These are phyloP conservation scores for Penicillium sp. DNA, from an alignment of 2,329 filamentous ascomycete genomes.

Conservation along the genomic window DNA sequence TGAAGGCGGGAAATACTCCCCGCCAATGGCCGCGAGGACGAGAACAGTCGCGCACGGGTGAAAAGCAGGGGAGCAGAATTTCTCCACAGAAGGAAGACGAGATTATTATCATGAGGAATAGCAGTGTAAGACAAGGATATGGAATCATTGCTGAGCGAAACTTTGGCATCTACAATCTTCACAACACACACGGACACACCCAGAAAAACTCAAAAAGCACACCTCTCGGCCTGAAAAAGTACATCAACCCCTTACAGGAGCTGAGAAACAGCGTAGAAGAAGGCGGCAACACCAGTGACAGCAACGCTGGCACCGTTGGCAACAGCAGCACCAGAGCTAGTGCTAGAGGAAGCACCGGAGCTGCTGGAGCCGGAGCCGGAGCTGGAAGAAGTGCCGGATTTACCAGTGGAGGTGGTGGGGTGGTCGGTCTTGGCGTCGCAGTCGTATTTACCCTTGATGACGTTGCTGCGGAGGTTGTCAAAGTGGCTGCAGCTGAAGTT, in stretches of 20 bases:
- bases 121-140: constrained; percentile 26
- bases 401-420: constrained; percentile 32
- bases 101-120: constrained; percentile 41
- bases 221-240: constrained; percentile 19
- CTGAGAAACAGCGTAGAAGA: constrained; percentile 42
- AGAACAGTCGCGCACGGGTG: constrained; percentile 14
- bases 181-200: constrained; percentile 29
- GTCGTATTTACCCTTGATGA: constrained; percentile 45
- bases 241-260: constrained; percentile 40
- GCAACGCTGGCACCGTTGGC: constrained; percentile 32
- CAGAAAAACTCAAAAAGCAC: constrained; percentile 24
- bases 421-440: constrained; percentile 37
- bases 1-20: constrained; percentile 18
- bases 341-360: constrained; percentile 20
- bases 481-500: constrained; percentile 56
- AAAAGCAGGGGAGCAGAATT: constrained; percentile 22
- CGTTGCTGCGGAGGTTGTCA: constrained; percentile 35
- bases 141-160: constrained; percentile 32
- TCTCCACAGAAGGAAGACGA: constrained; percentile 31
- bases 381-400: constrained; percentile 25
- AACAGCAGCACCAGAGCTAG: constrained; percentile 35
- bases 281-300: constrained; percentile 38
- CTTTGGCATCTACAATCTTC: constrained; percentile 32
- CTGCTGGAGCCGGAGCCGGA: constrained; percentile 21
- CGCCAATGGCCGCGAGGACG: constrained; percentile 14